Evolutionary conservation across 2,329 filamentous ascomycete species (phyloP), one percentile per base, ranked within the genome.

Genomic region (Hymenoscyphus linearis): DNA sequence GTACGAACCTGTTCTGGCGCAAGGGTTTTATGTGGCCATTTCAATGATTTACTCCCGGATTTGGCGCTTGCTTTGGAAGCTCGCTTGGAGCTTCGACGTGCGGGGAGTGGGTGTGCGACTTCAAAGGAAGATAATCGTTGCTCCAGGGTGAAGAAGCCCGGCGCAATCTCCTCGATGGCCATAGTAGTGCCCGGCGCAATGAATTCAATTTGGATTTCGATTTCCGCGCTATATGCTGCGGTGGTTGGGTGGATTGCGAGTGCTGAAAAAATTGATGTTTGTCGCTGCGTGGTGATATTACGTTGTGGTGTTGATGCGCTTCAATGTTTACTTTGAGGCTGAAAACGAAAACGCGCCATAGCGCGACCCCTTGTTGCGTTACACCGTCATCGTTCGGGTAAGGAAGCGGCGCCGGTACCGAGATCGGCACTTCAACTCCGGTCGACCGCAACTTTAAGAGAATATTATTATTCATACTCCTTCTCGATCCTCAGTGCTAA

Each of bases 41-140:
- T 78, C 54, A 83, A 76, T 58, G 79, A 73, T 72, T 88, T 88
- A 61, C 77, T 72, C 52, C 78, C 79, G 18, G 44, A 50, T 50
- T 50, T 50, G 22, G 44, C 44, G 44, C 44, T 22, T 12, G 44
- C 44, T 71, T 83, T 82, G 59, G 85, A 79, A 61, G 80, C 83
- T 64, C 85, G 80, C 62, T 81, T 84, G 13, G 90, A 95, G 34
- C 83, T 81, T 72, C 90, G 83, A 70, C 90, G 86, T 74, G 91
- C 91, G 47, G 82, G 77, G 40, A 82, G 77, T 13, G 83, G 81
- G 59, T 89, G 82, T 2, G 84, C 76, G 59, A 79, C 79, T 57
- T 89, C 82, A 74, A 98, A 99, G 12, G 91, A 93, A 35, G 86
- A 86, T 37, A 97, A 77, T 55, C 95, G 90, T 69, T 86, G 88